Conservation (phyloP, 305 asterid genomes). For the Fraxinus sp. region DNA sequence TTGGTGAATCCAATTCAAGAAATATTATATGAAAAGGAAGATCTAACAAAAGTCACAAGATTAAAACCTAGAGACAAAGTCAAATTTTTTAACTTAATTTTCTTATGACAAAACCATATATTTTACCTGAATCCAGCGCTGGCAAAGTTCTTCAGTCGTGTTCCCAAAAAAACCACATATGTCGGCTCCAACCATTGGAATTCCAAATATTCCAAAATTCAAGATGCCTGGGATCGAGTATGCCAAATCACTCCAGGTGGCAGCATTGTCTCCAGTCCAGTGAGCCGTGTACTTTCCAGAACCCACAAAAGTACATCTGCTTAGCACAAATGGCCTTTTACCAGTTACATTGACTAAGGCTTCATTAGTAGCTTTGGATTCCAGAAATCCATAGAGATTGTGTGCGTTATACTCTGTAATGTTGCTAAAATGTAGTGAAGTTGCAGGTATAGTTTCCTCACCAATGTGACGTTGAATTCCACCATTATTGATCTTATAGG, state of each 20-base stretch:
- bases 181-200: conserved; percentile 97
- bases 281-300: conserved; percentile 84
- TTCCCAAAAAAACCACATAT: conserved; percentile 71
- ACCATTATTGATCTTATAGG: conserved; percentile 58
- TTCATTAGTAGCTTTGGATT: conserved; percentile 60
- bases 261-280: conserved; percentile 97
- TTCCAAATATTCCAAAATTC: conserved; percentile 76
- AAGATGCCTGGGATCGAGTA: conserved; percentile 69
- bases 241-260: conserved; percentile 79
- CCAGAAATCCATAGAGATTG: conserved; percentile 75
- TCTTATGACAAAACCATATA: background rate
- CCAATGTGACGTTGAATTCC: conserved; percentile 42
- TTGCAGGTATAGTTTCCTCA: conserved; percentile 55
- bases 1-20: background rate
- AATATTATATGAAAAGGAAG: background rate
- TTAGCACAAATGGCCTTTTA: conserved; percentile 75
- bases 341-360: conserved; percentile 54
- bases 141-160: conserved; percentile 85
- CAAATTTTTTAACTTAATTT: background rate
- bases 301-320: conserved; percentile 83
- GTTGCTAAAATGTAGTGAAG: conserved; percentile 57
- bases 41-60: background rate
- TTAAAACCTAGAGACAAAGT: background rate
- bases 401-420: conserved; percentile 66
- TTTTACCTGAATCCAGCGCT: conserved; percentile 90